These are phyloP conservation scores for Guadua angustifolia DNA, from an alignment of 176 grass and related monocot species.

Conservation along the genomic window DNA sequence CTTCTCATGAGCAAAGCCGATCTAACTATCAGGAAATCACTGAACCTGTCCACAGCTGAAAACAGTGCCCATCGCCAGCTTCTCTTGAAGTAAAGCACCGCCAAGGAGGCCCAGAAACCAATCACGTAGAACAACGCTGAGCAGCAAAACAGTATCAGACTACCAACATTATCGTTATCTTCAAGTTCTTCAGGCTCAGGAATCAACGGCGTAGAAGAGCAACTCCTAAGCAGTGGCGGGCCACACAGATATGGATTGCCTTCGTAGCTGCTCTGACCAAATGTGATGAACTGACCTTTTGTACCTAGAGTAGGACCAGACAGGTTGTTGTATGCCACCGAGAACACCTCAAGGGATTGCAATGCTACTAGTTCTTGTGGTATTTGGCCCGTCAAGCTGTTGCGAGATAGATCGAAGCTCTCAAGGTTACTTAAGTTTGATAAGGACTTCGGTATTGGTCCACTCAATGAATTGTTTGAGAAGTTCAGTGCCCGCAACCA, in stretches of 20 bases:
- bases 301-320: constrained; percentile 39
- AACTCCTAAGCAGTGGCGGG: constrained; percentile 35
- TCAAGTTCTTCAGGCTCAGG: not conserved
- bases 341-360: constrained; percentile 20
- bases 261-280: constrained; percentile 41
- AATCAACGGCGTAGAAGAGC: not conserved
- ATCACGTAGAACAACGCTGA: constrained; percentile 25
- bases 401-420: constrained; percentile 41
- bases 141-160: constrained; percentile 24
- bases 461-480: constrained; percentile 32
- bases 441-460: constrained; percentile 25
- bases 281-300: constrained; percentile 47
- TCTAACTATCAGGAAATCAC: constrained; percentile 7
- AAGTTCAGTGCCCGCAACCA: constrained; percentile 43
- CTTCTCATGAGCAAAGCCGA: too few species aligned
- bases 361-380: constrained; percentile 32
- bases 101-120: constrained; percentile 38
- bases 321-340: constrained; percentile 50
- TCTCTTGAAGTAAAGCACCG: constrained; percentile 42
- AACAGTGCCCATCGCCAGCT: constrained; percentile 34
- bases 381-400: constrained; percentile 36
- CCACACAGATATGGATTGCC: constrained; percentile 42
- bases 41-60: constrained; percentile 31
- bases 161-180: not conserved
- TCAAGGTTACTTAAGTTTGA: constrained; percentile 17